phyloP scores from a whole-genome alignment of 768 basidiomycete genomes.

The Amanita molliuscula region DNA sequence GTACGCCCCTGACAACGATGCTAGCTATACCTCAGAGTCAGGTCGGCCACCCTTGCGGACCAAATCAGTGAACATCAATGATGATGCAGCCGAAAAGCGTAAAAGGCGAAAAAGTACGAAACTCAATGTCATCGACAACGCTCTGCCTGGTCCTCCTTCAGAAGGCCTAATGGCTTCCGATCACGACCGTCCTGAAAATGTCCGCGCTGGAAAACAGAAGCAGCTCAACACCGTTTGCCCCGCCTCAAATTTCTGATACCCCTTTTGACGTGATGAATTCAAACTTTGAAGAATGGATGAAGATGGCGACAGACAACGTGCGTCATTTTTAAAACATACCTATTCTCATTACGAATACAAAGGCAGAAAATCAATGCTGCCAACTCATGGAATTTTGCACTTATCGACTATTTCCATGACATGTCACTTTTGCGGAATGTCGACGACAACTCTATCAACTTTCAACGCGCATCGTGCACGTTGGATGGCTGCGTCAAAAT shows the following conservation, averaged over 20 bases:
- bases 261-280: slow-evolving; percentile 80
- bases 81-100: slow-evolving; percentile 83
- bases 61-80: slow-evolving; percentile 56
- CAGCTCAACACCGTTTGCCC: slow-evolving; percentile 54
- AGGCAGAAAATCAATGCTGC: slow-evolving; percentile 94
- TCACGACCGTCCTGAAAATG: slow-evolving; percentile 29
- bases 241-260: slow-evolving; percentile 48
- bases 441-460: slow-evolving; percentile 94
- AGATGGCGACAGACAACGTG: slow-evolving; percentile 98
- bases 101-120: slow-evolving; percentile 72
- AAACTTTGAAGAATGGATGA: slow-evolving; percentile 99
- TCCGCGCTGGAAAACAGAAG: slow-evolving; percentile 45
- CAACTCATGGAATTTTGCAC: slow-evolving; percentile 96
- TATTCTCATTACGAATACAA: slow-evolving; percentile 9
- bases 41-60: slow-evolving; percentile 26
- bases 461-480: slow-evolving; percentile 95
- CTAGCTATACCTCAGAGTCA: slow-evolving; percentile 26
- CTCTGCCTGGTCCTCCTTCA: slow-evolving; percentile 52
- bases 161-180: slow-evolving; percentile 19
- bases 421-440: slow-evolving; percentile 93
- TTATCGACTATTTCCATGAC: slow-evolving; percentile 99
- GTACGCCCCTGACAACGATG: slow-evolving; percentile 34
- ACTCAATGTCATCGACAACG: slow-evolving; percentile 42
- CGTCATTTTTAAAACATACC: slow-evolving; percentile 17
- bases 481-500: slow-evolving; percentile 99